Base-by-base conservation (phyloP, 2,329 filamentous ascomycete genomes). In the Lecanicillium sp. region DNA sequence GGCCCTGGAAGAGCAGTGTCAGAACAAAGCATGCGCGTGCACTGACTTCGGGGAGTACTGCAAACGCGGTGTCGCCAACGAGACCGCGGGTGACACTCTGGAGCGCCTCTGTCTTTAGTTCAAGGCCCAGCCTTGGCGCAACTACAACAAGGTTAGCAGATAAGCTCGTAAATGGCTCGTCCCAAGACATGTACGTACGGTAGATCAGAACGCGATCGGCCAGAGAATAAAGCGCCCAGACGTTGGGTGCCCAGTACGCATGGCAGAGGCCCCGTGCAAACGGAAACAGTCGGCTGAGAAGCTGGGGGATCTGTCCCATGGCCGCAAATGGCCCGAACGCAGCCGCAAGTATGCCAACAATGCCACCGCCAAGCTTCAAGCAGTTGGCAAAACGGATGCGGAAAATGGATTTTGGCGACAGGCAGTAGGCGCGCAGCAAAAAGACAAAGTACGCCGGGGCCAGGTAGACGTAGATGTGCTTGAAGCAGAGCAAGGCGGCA, bases 141-240 rank as follows among this genome's bases (percentile, higher is more conserved):
- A 89, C 87, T 87, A 52, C 4, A 33, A n/a, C 2, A 13, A 19
- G 14, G 6, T 36, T 36, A 36, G 32, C 12, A 14, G 12, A 14
- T 17, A 10, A 12, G 14, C 3, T 8, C 6, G 17, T 5, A 40
- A 25, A 17, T 19, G 22, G 33, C 51, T 38, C 54, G 43, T 20
- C 17, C 11, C 17, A 10, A n/a, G n/a, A n/a, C n/a, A n/a, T n/a
- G 12, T n/a, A 62, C 79, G 58, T 66, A 94, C 87, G 62, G 51
- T 80, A 77, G 43, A 98, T 95, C 48, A 98, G 59, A 7, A 87
- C 64, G 38, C 92, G 75, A 55, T 98, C 92, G 2, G 74, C 66
- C 57, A 97, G 95, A 0, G 92, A 96, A 62, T 98, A 98, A 57
- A 97, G 75, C 0, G 92, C 90, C 92, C 92, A 98, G 2, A 95